Percentiles rank a stretch among this genome's conserved stretches.
Evolutionary conservation across 1,139 yeast species (phyloP).

Genomic region (Lodderomyces metapsilosis): DNA sequence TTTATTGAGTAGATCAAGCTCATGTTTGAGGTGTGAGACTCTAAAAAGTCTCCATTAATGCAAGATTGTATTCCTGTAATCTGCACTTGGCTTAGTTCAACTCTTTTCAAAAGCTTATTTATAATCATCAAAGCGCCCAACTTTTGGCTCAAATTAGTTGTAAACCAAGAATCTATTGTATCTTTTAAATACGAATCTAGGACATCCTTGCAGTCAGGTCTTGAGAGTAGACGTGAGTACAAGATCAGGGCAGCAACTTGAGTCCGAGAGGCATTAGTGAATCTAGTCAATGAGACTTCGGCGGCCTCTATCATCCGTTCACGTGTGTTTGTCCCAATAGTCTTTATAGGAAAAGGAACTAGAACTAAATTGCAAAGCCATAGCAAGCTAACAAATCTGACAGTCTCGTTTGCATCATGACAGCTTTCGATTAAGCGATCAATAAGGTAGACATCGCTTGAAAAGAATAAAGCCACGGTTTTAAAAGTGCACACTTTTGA

Average conservation of each 20-base stretch:
- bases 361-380: slow-evolving; percentile 73
- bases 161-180: slow-evolving; percentile 17
- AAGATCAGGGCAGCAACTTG: slow-evolving; percentile 36
- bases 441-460: slow-evolving; percentile 56
- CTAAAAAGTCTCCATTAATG: slow-evolving; percentile 11
- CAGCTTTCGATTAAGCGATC: slow-evolving; percentile 31
- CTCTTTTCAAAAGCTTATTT: slow-evolving; percentile 35
- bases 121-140: slow-evolving; percentile 40
- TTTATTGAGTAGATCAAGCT: slow-evolving; percentile 34
- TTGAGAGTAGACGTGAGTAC: slow-evolving; percentile 33
- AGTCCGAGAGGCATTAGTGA: slow-evolving; percentile 28
- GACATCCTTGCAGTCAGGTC: slow-evolving; percentile 27
- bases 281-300: slow-evolving; percentile 21
- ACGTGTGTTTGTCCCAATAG: slow-evolving; percentile 36
- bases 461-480: slow-evolving; percentile 53
- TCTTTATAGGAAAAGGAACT: slow-evolving; percentile 65
- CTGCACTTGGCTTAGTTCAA: slow-evolving; percentile 13
- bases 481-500: slow-evolving; percentile 69
- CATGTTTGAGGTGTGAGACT: slow-evolving; percentile 16
- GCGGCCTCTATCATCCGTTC: slow-evolving; percentile 31
- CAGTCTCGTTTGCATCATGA: slow-evolving; percentile 42
- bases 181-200: slow-evolving; percentile 21
- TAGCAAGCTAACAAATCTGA: slow-evolving; percentile 55
- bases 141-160: slow-evolving; percentile 18
- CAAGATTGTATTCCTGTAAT: slow-evolving; percentile 18